These are phyloP conservation scores for Candida adriatica DNA, from an alignment of 805 yeast genomes.

Conservation along the genomic window DNA sequence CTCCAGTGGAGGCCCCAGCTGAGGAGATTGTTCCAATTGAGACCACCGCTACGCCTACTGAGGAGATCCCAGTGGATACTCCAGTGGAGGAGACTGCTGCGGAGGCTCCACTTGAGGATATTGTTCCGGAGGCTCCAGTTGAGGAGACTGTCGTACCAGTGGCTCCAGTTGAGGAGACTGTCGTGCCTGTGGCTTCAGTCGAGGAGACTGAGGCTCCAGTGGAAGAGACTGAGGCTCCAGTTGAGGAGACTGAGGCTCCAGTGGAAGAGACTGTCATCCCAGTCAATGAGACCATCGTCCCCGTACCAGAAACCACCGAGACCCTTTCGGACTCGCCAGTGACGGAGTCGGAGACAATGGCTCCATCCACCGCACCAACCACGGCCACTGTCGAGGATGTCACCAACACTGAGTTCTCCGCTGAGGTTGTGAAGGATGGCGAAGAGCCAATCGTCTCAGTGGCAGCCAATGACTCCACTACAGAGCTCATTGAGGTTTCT, in stretches of 20 bases:
- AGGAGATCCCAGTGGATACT: neutral
- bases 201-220: slow-evolving; percentile 10
- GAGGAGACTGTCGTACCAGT: neutral
- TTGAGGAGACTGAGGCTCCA: slow-evolving; percentile 5
- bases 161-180: slow-evolving; percentile 16
- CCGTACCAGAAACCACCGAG: too few relatives aligned
- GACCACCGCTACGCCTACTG: slow-evolving; percentile 18
- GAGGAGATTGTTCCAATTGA: slow-evolving; percentile 15
- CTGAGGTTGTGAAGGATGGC: too few relatives aligned
- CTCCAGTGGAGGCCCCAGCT: slow-evolving; percentile 6
- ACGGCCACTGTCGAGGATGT: neutral
- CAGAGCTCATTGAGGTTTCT: too few relatives aligned
- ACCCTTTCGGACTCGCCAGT: too few relatives aligned
- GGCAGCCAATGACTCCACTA: too few relatives aligned
- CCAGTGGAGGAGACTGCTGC: slow-evolving; percentile 2
- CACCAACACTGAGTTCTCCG: too few relatives aligned
- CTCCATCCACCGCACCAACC: too few relatives aligned
- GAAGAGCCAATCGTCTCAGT: too few relatives aligned
- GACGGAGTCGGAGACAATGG: too few relatives aligned
- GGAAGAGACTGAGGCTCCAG: slow-evolving; percentile 8
- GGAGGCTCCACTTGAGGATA: slow-evolving; percentile 1
- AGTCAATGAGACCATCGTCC: too few relatives aligned
- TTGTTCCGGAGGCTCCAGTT: neutral
- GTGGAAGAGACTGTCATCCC: too few relatives aligned
- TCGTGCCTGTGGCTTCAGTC: slow-evolving; percentile 9